Evolutionary conservation across 257 asterid genomes (phyloP), one percentile per base, ranked within the genome.

Genomic region (Solanum virginianum): DNA sequence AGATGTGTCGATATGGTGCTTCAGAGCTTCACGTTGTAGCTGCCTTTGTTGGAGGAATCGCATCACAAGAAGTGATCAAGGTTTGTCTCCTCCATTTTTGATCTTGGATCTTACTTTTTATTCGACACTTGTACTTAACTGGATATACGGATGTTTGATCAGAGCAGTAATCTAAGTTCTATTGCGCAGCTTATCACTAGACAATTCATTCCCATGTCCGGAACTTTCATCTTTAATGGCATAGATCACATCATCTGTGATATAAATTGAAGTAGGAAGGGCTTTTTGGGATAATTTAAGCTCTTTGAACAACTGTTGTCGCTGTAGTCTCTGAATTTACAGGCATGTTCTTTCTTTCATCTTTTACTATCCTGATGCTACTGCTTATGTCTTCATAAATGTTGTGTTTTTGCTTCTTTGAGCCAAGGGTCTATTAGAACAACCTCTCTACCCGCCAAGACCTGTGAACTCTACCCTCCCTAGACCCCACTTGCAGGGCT

Each of bases 41-140:
- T 22, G 97, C 98, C 89, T 89, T 94, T 72, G 88, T 97, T 17
- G 99, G 99, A 20, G 99, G 99, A 84, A 88, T 97, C 65, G 95
- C 99, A 69, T 94, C 98, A 62, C 99, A 97, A 88, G 99, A 97
- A 88, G 98, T 91, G 86, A 97, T 97, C 89, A 97, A 97, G 97
- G 99, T 94, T 51, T 26, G 8, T 77, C 47, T 51, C 47, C 82
- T 77, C 15, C 47, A 20, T 8, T 49, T 14, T 77, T 51, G 97
- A 15, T 15, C 82, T 15, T 1, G 47, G 51, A 51, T 77, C 82
- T 15, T 51, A 17, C n/a, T 53, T 77, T 77, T 51, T 36, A 14
- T 49, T 41, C 49, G 13, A 57, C 49, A 54, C 51, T 24, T 18
- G 29, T 84, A 53, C 39, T 51, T 65, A 32, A 17, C 36, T 29